These are phyloP conservation scores for Geotrichum histeridarum DNA, from an alignment of 1,139 yeast species.

Conservation along the genomic window DNA sequence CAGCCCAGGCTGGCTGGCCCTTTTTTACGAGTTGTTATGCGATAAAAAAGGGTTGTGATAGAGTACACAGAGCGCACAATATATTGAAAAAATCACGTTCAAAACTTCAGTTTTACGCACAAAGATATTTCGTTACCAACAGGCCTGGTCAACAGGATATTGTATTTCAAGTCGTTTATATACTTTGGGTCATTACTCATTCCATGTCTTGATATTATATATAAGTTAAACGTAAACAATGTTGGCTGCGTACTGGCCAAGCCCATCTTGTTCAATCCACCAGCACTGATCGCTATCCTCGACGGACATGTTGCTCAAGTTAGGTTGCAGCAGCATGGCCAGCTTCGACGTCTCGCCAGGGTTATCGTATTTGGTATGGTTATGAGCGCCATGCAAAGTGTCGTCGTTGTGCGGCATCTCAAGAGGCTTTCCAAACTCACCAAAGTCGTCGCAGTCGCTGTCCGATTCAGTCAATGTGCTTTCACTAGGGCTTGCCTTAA, in stretches of 20 bases:
- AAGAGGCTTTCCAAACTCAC: not conserved
- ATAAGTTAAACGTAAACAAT: constrained; percentile 1
- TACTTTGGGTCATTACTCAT: too few relatives aligned
- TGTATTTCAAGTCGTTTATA: too few relatives aligned
- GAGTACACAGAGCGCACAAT: too few relatives aligned
- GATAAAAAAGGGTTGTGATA: too few relatives aligned
- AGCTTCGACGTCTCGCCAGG: not conserved
- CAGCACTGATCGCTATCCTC: constrained; percentile 4
- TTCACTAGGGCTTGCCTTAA: not conserved
- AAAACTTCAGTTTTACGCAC: too few relatives aligned
- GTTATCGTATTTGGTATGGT: not conserved
- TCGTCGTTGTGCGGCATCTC: not conserved
- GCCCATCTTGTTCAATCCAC: constrained; percentile 8
- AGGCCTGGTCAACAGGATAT: too few relatives aligned
- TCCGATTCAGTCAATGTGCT: not conserved
- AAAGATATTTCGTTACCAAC: too few relatives aligned
- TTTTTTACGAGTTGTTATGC: too few relatives aligned
- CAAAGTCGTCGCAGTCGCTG: not conserved
- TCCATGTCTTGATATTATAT: too few relatives aligned
- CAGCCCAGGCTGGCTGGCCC: too few relatives aligned
- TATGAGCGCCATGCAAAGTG: not conserved
- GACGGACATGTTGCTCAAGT: not conserved
- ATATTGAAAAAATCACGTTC: too few relatives aligned
- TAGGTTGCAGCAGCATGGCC: not conserved
- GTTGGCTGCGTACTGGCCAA: constrained; percentile 6